phyloP scores from a whole-genome alignment of 495 filamentous ascomycete species.

The Hyaloscypha hepaticicola region DNA sequence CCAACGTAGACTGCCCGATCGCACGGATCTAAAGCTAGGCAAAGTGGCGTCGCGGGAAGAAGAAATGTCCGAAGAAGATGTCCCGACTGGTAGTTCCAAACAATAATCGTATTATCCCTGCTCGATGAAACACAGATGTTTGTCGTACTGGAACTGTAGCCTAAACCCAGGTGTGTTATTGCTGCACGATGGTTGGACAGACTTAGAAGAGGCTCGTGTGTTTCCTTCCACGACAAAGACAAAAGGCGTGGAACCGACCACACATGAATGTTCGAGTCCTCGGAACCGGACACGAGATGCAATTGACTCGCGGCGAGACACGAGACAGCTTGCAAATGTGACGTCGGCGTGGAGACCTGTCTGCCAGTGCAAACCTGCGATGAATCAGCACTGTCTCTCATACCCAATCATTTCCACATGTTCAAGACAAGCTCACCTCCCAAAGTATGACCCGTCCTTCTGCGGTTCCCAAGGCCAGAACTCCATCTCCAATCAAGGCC shows the following conservation, averaged over 20 bases:
- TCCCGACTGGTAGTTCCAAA: conserved; percentile 87
- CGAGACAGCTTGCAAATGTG: conserved; percentile 84
- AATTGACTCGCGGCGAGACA: conserved; percentile 70
- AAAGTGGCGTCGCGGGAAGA: conserved; percentile 67
- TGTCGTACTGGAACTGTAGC: conserved; percentile 63
- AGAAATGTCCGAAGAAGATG: conserved; percentile 74
- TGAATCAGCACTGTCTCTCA: conserved; percentile 8
- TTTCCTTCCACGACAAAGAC: conserved; percentile 49
- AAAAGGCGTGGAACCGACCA: conserved; percentile 81
- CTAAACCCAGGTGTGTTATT: conserved; percentile 67
- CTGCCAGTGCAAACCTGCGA: conserved; percentile 59
- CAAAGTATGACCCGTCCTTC: conserved; percentile 85
- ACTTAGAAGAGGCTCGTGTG: conserved; percentile 60
- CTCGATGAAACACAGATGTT: conserved; percentile 78
- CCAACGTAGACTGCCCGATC: conserved; percentile 80
- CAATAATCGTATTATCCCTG: conserved; percentile 76
- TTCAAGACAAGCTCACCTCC: conserved; percentile 65
- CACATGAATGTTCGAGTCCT: conserved; percentile 84
- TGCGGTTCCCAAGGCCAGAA: conserved; percentile 81
- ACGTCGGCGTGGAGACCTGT: conserved; percentile 80
- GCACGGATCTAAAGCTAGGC: conserved; percentile 75
- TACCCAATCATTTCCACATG: neutral
- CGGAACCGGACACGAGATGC: conserved; percentile 82
- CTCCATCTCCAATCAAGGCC: conserved; percentile 57
- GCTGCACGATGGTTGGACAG: conserved; percentile 79